Percentiles rank a stretch among this genome's conserved stretches.
Evolutionary conservation across 2,329 filamentous ascomycete genomes (phyloP).

Genomic region (Rhynchosporium secalis): DNA sequence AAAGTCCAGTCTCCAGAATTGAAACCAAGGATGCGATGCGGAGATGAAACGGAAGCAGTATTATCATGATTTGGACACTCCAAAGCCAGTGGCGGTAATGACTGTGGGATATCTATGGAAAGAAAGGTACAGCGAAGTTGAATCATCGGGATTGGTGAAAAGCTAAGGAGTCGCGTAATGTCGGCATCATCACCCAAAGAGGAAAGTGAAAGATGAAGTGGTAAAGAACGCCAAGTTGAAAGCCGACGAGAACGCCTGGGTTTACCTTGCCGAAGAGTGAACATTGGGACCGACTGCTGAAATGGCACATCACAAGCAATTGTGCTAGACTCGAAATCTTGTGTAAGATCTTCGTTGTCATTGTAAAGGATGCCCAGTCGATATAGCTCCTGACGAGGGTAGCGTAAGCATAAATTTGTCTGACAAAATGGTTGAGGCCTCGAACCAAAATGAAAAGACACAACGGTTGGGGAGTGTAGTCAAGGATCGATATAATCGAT

Average conservation of each 20-base stretch:
- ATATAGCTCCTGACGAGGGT: constrained; percentile 32
- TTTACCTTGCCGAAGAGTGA: constrained; percentile 29
- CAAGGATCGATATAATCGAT: constrained; percentile 40
- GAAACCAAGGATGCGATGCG: constrained; percentile 6
- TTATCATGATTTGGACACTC: constrained; percentile 13
- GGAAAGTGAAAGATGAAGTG: constrained; percentile 28
- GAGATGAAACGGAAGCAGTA: constrained; percentile 15
- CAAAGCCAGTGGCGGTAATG: constrained; percentile 30
- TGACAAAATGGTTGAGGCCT: constrained; percentile 16
- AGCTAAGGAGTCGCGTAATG: constrained; percentile 26
- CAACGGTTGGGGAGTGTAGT: constrained; percentile 21
- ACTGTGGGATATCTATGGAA: constrained; percentile 30
- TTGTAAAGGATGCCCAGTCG: constrained; percentile 31
- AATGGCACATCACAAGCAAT: constrained; percentile 25
- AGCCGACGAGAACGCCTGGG: constrained; percentile 25
- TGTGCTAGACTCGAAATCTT: constrained; percentile 20
- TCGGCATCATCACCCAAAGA: constrained; percentile 28
- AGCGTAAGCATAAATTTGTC: constrained; percentile 37
- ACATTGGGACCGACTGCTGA: constrained; percentile 26
- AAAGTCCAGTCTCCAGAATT: constrained; percentile 32
- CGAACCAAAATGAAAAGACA: constrained; percentile 20
- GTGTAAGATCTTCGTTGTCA: constrained; percentile 22
- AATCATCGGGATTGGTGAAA: constrained; percentile 22
- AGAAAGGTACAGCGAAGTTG: constrained; percentile 28
- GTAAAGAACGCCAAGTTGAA: constrained; percentile 24